phyloP scores from a whole-genome alignment of 2,329 filamentous ascomycete genomes.

The Bipolaris bicolor region DNA sequence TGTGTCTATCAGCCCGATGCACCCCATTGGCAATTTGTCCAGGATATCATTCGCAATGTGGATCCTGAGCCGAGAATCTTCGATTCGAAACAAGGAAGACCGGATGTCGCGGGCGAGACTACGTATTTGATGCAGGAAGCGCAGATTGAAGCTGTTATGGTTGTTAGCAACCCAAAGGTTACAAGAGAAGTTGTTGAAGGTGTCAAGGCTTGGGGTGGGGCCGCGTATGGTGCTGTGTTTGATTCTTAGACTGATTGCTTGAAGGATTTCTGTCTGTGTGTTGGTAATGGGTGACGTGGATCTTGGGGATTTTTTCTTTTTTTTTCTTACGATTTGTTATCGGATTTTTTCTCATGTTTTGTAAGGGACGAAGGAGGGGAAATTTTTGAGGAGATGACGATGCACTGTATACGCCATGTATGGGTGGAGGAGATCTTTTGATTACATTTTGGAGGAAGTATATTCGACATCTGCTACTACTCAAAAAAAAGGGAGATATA shows the following conservation, averaged over 20 bases:
- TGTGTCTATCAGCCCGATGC: constrained; percentile 18
- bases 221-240: constrained; percentile 34
- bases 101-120: constrained; percentile 25
- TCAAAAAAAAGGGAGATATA: too few relatives aligned
- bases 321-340: too few relatives aligned
- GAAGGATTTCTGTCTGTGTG: not conserved
- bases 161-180: constrained; percentile 28
- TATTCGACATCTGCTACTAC: too few relatives aligned
- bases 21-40: constrained; percentile 24
- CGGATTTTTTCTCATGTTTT: not conserved
- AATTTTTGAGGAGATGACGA: too few relatives aligned
- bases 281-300: not conserved
- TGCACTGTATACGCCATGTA: too few relatives aligned
- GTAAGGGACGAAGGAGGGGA: too few relatives aligned
- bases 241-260: constrained; percentile 18
- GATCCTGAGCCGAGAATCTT: constrained; percentile 23
- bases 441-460: too few relatives aligned
- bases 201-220: constrained; percentile 17
- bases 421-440: too few relatives aligned
- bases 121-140: constrained; percentile 1
- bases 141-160: constrained; percentile 25
- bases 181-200: constrained; percentile 23
- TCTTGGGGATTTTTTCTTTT: too few relatives aligned
- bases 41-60: constrained; percentile 17
- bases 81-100: constrained; percentile 15